Base-by-base conservation (phyloP, 78 protist species). In the Chrysochromulina tobinii region DNA sequence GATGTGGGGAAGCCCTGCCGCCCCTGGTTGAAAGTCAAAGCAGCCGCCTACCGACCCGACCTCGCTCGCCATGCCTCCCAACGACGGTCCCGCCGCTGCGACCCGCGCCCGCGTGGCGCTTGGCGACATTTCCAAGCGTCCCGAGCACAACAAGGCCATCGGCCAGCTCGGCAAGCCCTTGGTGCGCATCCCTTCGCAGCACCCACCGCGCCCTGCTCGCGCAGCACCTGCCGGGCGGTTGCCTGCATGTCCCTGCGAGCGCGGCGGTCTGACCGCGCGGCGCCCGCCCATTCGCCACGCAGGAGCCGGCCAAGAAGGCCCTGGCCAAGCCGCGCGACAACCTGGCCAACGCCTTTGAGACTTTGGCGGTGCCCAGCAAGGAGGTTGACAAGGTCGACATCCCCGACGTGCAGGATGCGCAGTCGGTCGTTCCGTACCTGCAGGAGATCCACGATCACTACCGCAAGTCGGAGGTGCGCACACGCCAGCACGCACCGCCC, bases 401-500 rank as follows among this genome's bases (percentile, higher is more conserved):
- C 21, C 3, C 6, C 18, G 88, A 90, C 64, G 1, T 3, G 61
- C 0, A 3, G 48, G 12, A 90, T 81, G 61, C 93, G 57, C 93
- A 90, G 51, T 66, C 66, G 3, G 88, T 64, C 50, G 51, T 79
- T 6, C 90, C 90, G 75, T 92, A 92, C 66, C 55, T 83, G 27
- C 17, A 64, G 27, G 94, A 92, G 18, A 92, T 92, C 90, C 59
- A 67, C 54, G 53, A 27, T 15, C 50, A 69, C 73, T 88, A 88
- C 11, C 77, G 85, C 54, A 66, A 68, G 48, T 25, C 21, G 0
- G 94, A 88, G 90, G 81, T 17, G 89, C 20, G 72, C 38, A 4
- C 4, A 9, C 54, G 20, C 53, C 25, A 57, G 1, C 9, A 14
- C 12, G 64, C 90, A 3, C 27, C 23, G 18, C 48, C 81, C 3